Base-by-base conservation (phyloP, 345 rosid species). In the Eucalyptus virginea region DNA sequence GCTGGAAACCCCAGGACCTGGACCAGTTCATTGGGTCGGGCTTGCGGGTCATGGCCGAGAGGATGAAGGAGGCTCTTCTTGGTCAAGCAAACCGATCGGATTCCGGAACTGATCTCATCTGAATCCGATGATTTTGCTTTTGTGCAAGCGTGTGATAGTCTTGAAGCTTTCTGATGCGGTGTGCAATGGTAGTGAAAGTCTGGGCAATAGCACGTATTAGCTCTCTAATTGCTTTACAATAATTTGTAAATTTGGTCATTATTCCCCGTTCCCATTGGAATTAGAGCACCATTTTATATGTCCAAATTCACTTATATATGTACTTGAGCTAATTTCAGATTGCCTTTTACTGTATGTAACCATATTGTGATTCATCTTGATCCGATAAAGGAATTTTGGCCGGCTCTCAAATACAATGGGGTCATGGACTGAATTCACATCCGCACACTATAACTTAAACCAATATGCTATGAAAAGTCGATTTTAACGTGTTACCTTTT, bases 41-140 rank as follows among this genome's bases (percentile, higher is more conserved):
- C 23, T 88, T 94, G 91, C 86, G 90, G 72, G 92, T 89, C 23
- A 92, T 94, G 94, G 96, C 92, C 30, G n/a, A 86, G 90, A 91
- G 93, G 85, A 94, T 94, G 92, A 92, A 87, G 77, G 92, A 89
- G 44, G 91, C 91, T 87, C 88, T 92, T 89, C 87, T 54, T 40
- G 51, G 50, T 32, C 87, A 28, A 69, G 50, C 77, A 52, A 40
- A 88, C 17, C 24, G 62, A 48, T 7, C 4, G 45, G 45, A 11
- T 21, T 72, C 83, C 26, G 15, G 14, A 72, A 72, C 45, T 72
- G 83, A 72, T 21, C 45, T 11, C 14, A 19, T 11, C 45, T 37
- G 83, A 37, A 37, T 18, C 83, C 28, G 28, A 37, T 72, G 83
- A 69, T 34, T 34, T 18, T 72, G 26, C 81, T 34, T 34, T 34